Evolutionary conservation across 495 filamentous ascomycete genomes (phyloP), one percentile per base, ranked within the genome.

Genomic region (Jackrogersella multiformis): DNA sequence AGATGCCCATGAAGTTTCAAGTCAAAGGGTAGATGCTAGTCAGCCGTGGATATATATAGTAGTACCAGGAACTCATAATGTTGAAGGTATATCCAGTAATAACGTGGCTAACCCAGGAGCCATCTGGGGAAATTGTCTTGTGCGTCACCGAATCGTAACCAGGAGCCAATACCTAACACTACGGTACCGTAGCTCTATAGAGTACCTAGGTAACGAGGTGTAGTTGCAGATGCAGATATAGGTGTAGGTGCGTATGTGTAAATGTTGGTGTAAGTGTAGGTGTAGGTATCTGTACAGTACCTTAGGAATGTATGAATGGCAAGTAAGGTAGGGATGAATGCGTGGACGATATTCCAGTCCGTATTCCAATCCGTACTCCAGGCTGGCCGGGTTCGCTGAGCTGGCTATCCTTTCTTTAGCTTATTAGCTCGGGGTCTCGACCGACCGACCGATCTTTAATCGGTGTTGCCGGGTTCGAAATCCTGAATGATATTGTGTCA

Each of bases 1-100:
- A 16, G 20, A 39, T 10, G 49, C 13, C 38, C 32, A 30, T 42
- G 24, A 44, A 56, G 12, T 46, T 7, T 44, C 44, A 34, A 60
- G 15, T 34, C 21, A 44, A 60, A n/a, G n/a, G 26, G 26, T 30
- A 54, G 24, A 15, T 18, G 20, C 7, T n/a, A n/a, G n/a, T n/a
- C n/a, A n/a, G 13, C 41, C 49, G 55, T 28, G 21, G 28, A 64
- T 39, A 64, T n/a, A n/a, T n/a, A 24, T 69, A 56, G 61, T 46
- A 20, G 28, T 23, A 59, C 48, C 48, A 20, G 60, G 44, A 64
- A 57, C 44, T 35, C 56, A 70, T 70, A 18, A 5, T 61, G 39
- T 61, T 51, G 61, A 69, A 9, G 30, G 20, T 30, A 7, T 45
- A 55, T 56, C 41, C 24, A 53, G 56, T 70, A 53, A 52, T 70